Percentiles rank a stretch among this genome's conserved stretches.
Conservation (phyloP, 2,329 filamentous ascomycete species). For the Penicillium janthinellum region DNA sequence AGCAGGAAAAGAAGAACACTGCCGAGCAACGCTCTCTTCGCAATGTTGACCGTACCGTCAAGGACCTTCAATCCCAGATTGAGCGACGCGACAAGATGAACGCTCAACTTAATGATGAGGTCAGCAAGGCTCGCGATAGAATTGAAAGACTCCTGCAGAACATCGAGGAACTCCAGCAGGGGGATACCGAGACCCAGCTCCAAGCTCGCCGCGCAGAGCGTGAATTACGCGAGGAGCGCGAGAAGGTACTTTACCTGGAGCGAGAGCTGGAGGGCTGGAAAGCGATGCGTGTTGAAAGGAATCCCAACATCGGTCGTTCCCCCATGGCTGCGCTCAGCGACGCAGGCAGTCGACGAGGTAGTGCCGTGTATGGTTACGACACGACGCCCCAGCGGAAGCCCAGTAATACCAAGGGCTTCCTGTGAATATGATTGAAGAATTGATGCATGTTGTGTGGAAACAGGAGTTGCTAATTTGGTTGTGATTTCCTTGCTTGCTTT, state of each 20-base stretch:
- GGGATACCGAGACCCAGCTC: slow-evolving; percentile 79
- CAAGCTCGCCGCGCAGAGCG: slow-evolving; percentile 82
- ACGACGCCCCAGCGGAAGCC: slow-evolving; percentile 64
- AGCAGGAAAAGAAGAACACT: slow-evolving; percentile 75
- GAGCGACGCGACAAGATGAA: slow-evolving; percentile 91
- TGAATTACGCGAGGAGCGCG: slow-evolving; percentile 84
- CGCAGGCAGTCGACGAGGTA: slow-evolving; percentile 42
- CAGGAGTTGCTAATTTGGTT: slow-evolving; percentile 17
- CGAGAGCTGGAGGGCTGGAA: slow-evolving; percentile 86
- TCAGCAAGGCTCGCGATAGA: slow-evolving; percentile 84
- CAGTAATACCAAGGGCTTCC: slow-evolving; percentile 77
- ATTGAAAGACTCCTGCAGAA: slow-evolving; percentile 83
- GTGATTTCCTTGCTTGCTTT: slow-evolving; percentile 8
- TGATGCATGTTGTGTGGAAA: slow-evolving; percentile 21
- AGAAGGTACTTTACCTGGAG: slow-evolving; percentile 79
- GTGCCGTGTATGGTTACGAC: slow-evolving; percentile 48
- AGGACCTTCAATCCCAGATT: slow-evolving; percentile 88
- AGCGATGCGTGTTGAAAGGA: slow-evolving; percentile 57
- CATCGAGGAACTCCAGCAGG: slow-evolving; percentile 91
- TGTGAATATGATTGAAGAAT: slow-evolving; percentile 48
- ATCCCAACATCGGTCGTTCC: slow-evolving; percentile 36
- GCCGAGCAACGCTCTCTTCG: slow-evolving; percentile 84
- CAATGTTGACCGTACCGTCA: slow-evolving; percentile 90
- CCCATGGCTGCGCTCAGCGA: slow-evolving; percentile 42
- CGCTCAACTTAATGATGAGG: slow-evolving; percentile 76